Base-by-base conservation (phyloP, 495 filamentous ascomycete species). In the Penicillium nucicola region DNA sequence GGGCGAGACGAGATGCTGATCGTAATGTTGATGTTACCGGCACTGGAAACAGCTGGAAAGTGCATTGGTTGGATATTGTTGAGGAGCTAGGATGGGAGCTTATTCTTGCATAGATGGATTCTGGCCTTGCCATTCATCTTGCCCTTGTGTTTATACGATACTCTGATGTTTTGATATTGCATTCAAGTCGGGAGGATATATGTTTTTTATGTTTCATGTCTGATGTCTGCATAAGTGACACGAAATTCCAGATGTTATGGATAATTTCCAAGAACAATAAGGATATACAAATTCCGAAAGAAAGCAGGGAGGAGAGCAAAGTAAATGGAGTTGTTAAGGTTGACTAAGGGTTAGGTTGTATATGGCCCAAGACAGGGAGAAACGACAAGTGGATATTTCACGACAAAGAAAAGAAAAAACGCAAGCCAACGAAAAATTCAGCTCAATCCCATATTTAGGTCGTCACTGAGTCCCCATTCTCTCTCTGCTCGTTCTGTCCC, bases 381-480 rank as follows among this genome's bases (percentile, higher is more conserved):
- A 22, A 17, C 13, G n/a, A 28, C n/a, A 42, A 13, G 18, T 14
- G 7, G 11, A 46, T 45, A 45, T 13, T 25, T 15, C 20, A 19
- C 35, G 44, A 28, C 10, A 9, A 9, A n/a, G 11, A 9, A 9
- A n/a, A 13, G n/a, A 9, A 13, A 32, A 17, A 32, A 43, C 11
- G 3, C 32, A 35, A 12, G n/a, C 12, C 42, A 46, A 13, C 25
- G 25, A 20, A 18, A 23, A 13, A 34, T 6, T 74, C 66, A 81
- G 53, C 77, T 79, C 53, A 81, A 52, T 15, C 70, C 77, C 77
- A 81, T 81, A 48, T 76, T 75, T 7, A 77, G 65, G 43, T 81
- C 77, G 58, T 81, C 77, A 12, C 76, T 73, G 28, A 77, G 45
- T 4, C 77, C 77, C 60, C 74, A 58, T 57, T 76, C 66, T 42